Percentiles rank a stretch among this genome's conserved stretches.
Evolutionary conservation across 179 eudicot species (phyloP).

Genomic region (Patellifolia procumbens): DNA sequence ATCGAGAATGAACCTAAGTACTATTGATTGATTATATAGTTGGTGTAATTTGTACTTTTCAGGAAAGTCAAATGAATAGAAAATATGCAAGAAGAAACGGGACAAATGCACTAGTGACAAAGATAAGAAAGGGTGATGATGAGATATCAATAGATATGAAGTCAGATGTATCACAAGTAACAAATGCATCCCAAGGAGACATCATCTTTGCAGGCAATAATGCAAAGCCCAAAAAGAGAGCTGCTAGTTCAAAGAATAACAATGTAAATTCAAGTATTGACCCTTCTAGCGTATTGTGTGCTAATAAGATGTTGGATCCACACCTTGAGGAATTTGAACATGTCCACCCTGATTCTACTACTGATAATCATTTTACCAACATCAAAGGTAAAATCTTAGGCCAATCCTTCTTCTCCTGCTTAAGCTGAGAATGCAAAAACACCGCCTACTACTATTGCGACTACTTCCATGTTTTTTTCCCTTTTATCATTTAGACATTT

Average conservation of each 20-base stretch:
- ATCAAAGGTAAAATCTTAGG: background rate
- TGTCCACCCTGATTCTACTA: background rate
- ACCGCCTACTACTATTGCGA: too few species aligned
- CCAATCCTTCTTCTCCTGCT: too few species aligned
- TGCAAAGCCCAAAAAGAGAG: slow-evolving; percentile 27
- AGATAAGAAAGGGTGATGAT: slow-evolving; percentile 34
- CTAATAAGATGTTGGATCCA: slow-evolving; percentile 33
- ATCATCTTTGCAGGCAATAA: slow-evolving; percentile 33
- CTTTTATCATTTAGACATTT: too few species aligned
- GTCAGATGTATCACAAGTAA: slow-evolving; percentile 54
- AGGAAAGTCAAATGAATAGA: slow-evolving; percentile 43
- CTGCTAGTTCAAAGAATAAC: too few species aligned
- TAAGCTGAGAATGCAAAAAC: too few species aligned
- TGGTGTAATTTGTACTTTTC: background rate
- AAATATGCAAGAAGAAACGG: slow-evolving; percentile 44
- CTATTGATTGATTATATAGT: background rate
- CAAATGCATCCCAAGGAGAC: slow-evolving; percentile 55
- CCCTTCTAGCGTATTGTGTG: slow-evolving; percentile 36
- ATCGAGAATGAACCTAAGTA: background rate
- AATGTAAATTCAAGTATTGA: slow-evolving; percentile 30
- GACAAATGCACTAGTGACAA: slow-evolving; percentile 29
- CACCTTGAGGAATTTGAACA: slow-evolving; percentile 34
- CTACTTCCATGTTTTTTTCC: too few species aligned
- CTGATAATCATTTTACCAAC: background rate
- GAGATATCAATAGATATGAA: slow-evolving; percentile 41